Evolutionary conservation across 2,329 filamentous ascomycete genomes (phyloP).

Genomic region (Cercospora sp.): DNA sequence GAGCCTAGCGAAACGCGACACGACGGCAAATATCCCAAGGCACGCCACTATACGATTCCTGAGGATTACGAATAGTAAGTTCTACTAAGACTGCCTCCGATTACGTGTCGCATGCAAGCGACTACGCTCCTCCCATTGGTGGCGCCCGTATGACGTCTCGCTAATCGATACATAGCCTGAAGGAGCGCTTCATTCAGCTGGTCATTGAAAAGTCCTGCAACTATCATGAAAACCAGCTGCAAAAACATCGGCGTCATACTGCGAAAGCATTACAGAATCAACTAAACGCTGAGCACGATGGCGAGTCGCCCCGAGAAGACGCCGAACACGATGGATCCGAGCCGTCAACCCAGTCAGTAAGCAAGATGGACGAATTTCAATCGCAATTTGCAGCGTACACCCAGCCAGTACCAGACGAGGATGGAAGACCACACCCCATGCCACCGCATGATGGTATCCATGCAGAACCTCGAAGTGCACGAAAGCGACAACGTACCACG

Average conservation of each 20-base stretch:
- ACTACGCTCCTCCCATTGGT: neutral
- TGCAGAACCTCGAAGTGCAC: slow-evolving; percentile 5
- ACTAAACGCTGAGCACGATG: slow-evolving; percentile 5
- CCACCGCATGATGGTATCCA: slow-evolving; percentile 7
- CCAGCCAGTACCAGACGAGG: slow-evolving; percentile 14
- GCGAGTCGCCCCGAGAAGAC: neutral
- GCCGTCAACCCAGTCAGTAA: slow-evolving; percentile 4
- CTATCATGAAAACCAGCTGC: slow-evolving; percentile 24
- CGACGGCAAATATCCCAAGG: slow-evolving; percentile 20
- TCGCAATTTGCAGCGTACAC: slow-evolving; percentile 21
- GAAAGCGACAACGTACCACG: neutral
- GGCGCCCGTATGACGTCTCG: slow-evolving; percentile 3
- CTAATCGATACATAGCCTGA: slow-evolving; percentile 18
- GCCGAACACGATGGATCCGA: slow-evolving; percentile 1
- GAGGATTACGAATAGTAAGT: slow-evolving; percentile 22
- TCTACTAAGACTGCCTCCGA: neutral
- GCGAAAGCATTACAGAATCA: slow-evolving; percentile 15
- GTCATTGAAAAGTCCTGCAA: slow-evolving; percentile 24
- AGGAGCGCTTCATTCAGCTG: slow-evolving; percentile 20
- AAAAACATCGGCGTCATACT: slow-evolving; percentile 19
- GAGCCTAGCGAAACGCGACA: slow-evolving; percentile 14
- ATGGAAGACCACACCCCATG: slow-evolving; percentile 6
- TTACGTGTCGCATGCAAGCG: slow-evolving; percentile 2
- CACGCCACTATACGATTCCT: slow-evolving; percentile 12
- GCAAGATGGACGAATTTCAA: slow-evolving; percentile 15